Base-by-base conservation (phyloP, 2,329 filamentous ascomycete species). In the Pseudocercospora pini-densiflorae region DNA sequence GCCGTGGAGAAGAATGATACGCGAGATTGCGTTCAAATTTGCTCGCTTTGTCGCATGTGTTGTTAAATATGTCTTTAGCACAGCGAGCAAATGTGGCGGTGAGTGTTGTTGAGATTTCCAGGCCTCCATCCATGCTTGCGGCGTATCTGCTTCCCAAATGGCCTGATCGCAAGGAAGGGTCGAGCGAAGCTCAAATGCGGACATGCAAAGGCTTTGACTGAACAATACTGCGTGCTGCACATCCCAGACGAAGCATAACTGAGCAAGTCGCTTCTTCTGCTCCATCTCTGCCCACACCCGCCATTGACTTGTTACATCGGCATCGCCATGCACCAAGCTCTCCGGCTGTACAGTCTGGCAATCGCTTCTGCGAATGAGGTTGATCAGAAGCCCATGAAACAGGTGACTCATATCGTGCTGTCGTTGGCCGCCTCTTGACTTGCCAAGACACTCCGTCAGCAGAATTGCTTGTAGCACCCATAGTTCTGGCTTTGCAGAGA, bases 171-270 rank as follows among this genome's bases (percentile, higher is more conserved):
- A 89, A 0, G 87, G 88, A 2, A 89, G 74, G 1, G 82, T 80
- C 0, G 87, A 82, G 0, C 86, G 82, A 0, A 90, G 80, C 70
- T 89, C 87, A 59, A 89, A 89, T 0, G 87, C 86, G 1, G 86
- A 89, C 87, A 89, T 89, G 76, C 87, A 89, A 0, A 90, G 81
- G 4, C 86, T 88, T 72, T 89, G 87, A n/a, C 86, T 89, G 74
- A 89, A 89, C 0, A 89, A 79, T 0, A 89, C 86, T 0, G 87
- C 87, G 66, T 89, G 87, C 62, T 89, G 87, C 0, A 86, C 88
- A 69, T 89, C 88, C 88, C 87, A 89, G 80, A 89, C 86, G 73
- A 90, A 90, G 72, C 87, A 89, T 5, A 88, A 79, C 45, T 89
- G 81, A 0, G 87, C 86, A 0, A 88, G 77, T 61, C 87, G 82